These are phyloP conservation scores for Alternaria sp. DNA, from an alignment of 2,329 filamentous ascomycete genomes.

Conservation along the genomic window DNA sequence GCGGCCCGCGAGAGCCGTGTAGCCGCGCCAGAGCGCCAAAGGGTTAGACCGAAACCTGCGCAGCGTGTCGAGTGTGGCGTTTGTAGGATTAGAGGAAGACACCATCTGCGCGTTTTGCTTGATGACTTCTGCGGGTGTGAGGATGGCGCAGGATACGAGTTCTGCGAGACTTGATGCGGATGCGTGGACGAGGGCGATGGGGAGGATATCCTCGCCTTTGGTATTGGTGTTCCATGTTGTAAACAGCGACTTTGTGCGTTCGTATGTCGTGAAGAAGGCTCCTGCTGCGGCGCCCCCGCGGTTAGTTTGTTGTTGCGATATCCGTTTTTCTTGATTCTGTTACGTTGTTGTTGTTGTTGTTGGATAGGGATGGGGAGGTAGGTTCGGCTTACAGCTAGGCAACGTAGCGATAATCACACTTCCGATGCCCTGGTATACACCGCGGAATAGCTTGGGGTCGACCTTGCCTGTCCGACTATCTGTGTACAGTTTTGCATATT, in stretches of 20 bases:
- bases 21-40: slow-evolving; percentile 71
- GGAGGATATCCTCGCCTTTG: slow-evolving; percentile 57
- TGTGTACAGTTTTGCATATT: slow-evolving; percentile 74
- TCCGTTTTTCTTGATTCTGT: neutral
- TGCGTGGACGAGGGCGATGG: slow-evolving; percentile 75
- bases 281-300: slow-evolving; percentile 67
- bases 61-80: slow-evolving; percentile 66
- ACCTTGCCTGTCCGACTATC: slow-evolving; percentile 64
- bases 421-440: slow-evolving; percentile 86
- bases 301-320: too few species aligned
- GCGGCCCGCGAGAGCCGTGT: slow-evolving; percentile 79
- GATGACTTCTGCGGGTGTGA: slow-evolving; percentile 88
- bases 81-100: slow-evolving; percentile 45
- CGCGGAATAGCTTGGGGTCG: slow-evolving; percentile 68
- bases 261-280: slow-evolving; percentile 90
- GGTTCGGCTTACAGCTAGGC: slow-evolving; percentile 70
- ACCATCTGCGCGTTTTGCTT: slow-evolving; percentile 96
- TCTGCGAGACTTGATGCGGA: slow-evolving; percentile 79
- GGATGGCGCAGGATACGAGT: slow-evolving; percentile 82
- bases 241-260: slow-evolving; percentile 74
- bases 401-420: slow-evolving; percentile 85
- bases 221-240: slow-evolving; percentile 56
- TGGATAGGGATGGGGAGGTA: neutral
- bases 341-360: too few species aligned
- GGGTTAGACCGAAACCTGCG: slow-evolving; percentile 64